Evolutionary conservation across 2,329 filamentous ascomycete species (phyloP).

Genomic region (Fusarium sp.): DNA sequence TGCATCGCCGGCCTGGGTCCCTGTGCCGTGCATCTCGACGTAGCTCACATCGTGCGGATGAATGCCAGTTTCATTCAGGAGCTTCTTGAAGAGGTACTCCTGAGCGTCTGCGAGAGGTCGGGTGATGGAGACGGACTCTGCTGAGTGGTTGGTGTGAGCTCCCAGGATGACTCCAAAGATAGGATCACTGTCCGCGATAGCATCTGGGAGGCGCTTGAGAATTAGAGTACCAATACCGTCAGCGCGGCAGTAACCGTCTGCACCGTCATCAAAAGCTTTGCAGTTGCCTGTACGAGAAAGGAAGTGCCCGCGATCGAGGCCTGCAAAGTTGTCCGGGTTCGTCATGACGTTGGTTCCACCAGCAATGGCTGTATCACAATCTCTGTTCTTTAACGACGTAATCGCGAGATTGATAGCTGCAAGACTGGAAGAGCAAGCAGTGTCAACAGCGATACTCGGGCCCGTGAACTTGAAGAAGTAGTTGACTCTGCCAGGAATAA

Average conservation of each 20-base stretch:
- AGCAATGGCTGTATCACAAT: constrained; percentile 82
- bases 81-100: constrained; percentile 65
- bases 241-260: constrained; percentile 84
- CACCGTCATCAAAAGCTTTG: constrained; percentile 77
- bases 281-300: constrained; percentile 55
- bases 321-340: constrained; percentile 72
- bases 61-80: constrained; percentile 74
- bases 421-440: constrained; percentile 81
- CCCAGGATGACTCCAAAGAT: constrained; percentile 36
- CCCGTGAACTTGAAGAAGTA: constrained; percentile 82
- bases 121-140: constrained; percentile 20
- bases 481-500: constrained; percentile 70
- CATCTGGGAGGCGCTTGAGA: constrained; percentile 67
- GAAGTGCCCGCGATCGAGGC: constrained; percentile 71
- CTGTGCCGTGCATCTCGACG: constrained; percentile 91
- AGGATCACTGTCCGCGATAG: constrained; percentile 30
- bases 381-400: constrained; percentile 69
- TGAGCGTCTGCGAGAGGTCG: constrained; percentile 76
- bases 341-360: constrained; percentile 77
- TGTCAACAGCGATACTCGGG: constrained; percentile 76
- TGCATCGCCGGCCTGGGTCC: constrained; percentile 85
- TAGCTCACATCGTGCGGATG: constrained; percentile 82
- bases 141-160: constrained; percentile 36
- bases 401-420: constrained; percentile 76
- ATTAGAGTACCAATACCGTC: constrained; percentile 80